Percentiles rank a stretch among this genome's conserved stretches.
Conservation (phyloP, 177 flowering plant species). For the Telopea speciosissima region DNA sequence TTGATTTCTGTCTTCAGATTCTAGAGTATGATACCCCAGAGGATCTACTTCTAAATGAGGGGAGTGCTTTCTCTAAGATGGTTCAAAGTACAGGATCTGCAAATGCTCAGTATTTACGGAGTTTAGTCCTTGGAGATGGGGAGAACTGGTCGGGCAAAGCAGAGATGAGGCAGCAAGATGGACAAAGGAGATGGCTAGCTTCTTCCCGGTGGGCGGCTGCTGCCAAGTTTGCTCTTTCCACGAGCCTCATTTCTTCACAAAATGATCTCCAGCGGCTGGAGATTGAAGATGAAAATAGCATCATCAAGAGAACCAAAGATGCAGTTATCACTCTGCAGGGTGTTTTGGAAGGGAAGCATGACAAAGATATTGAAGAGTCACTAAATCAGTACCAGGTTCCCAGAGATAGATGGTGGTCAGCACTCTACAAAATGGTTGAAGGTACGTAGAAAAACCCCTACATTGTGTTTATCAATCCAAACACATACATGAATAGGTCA, state of each 20-base stretch:
- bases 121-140: constrained; percentile 55
- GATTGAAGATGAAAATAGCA: constrained; percentile 56
- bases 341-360: constrained; percentile 83
- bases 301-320: constrained; percentile 74
- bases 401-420: constrained; percentile 87
- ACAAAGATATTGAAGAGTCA: constrained; percentile 60
- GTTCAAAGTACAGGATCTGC: constrained; percentile 95
- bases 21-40: constrained; percentile 82
- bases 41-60: constrained; percentile 56
- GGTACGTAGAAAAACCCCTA: constrained; percentile 34
- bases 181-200: constrained; percentile 62
- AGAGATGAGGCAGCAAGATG: constrained; percentile 37
- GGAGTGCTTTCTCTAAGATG: constrained; percentile 88
- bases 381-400: constrained; percentile 53
- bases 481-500: not conserved
- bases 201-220: constrained; percentile 95
- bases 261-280: constrained; percentile 68
- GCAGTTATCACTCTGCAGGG: constrained; percentile 69
- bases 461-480: too few relatives aligned
- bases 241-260: constrained; percentile 73
- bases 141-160: constrained; percentile 35
- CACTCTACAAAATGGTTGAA: constrained; percentile 84
- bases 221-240: constrained; percentile 76
- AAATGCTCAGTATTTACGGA: constrained; percentile 82
- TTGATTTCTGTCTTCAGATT: constrained; percentile 38